Evolutionary conservation across 345 rosid species (phyloP).

Genomic region (Eucalyptus polybractea): DNA sequence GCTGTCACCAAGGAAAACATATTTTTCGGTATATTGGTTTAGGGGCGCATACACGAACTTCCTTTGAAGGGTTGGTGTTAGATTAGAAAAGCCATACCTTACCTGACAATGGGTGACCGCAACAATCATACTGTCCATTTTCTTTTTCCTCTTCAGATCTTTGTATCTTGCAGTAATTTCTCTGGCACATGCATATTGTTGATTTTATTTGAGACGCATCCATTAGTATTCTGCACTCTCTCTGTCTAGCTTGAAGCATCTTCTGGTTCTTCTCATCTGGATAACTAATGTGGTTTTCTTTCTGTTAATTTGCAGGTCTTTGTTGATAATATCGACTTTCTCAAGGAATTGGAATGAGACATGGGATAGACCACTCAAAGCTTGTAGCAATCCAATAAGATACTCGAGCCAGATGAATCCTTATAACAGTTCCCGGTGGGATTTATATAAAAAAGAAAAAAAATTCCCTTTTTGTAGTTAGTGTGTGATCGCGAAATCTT

Average conservation of each 20-base stretch:
- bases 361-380: background rate
- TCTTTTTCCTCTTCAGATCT: background rate
- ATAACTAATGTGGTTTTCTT: background rate
- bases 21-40: background rate
- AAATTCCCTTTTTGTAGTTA: background rate
- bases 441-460: background rate
- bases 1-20: background rate
- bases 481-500: background rate
- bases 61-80: background rate
- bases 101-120: background rate
- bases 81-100: background rate
- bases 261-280: background rate
- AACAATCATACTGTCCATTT: background rate
- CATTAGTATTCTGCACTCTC: background rate
- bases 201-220: background rate
- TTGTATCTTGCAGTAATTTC: background rate
- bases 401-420: background rate
- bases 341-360: constrained; percentile 81
- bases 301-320: constrained; percentile 44
- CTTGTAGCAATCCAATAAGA: background rate
- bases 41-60: background rate
- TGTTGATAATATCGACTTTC: constrained; percentile 82
- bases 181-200: background rate
- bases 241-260: background rate
- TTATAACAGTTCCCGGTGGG: background rate